A percentile compares a stretch with the other conserved stretches of the same genome.
Conservation (phyloP, 768 basidiomycete genomes). For the Xanthoconium stramineum region DNA sequence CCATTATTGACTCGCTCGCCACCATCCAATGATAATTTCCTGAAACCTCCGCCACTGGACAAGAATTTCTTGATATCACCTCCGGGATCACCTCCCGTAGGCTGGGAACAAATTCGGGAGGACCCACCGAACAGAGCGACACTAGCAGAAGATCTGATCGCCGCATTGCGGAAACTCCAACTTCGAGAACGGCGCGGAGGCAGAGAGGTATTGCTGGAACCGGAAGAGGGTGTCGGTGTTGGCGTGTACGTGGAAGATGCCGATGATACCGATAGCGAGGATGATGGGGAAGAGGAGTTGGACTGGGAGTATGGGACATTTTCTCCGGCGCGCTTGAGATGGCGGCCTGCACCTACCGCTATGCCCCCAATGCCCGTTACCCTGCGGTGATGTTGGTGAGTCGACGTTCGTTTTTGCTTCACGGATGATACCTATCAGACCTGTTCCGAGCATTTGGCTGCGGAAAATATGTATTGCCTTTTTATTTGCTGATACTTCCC, state of each 20-base stretch:
- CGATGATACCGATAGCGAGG: constrained; percentile 38
- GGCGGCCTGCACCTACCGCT: constrained; percentile 51
- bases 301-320: constrained; percentile 61
- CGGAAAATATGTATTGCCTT: constrained; percentile 67
- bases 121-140: constrained; percentile 84
- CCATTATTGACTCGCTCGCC: constrained; percentile 45
- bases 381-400: constrained; percentile 27
- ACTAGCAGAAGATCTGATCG: constrained; percentile 84
- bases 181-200: constrained; percentile 39
- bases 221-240: constrained; percentile 67
- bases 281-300: constrained; percentile 24
- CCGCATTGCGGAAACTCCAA: constrained; percentile 72
- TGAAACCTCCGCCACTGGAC: constrained; percentile 75
- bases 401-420: constrained; percentile 17
- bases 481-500: constrained; percentile 32
- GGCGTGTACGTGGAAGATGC: constrained; percentile 78
- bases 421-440: constrained; percentile 73
- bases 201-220: constrained; percentile 63
- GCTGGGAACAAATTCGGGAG: constrained; percentile 91
- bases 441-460: constrained; percentile 67
- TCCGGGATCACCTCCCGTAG: constrained; percentile 94
- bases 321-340: constrained; percentile 48
- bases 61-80: constrained; percentile 98
- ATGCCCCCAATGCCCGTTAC: constrained; percentile 48
- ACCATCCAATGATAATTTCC: constrained; percentile 29